A percentile compares a stretch with the other conserved stretches of the same genome.
These are phyloP conservation scores for Neoboletus brunneissimus DNA, from an alignment of 768 basidiomycete species.

Conservation along the genomic window DNA sequence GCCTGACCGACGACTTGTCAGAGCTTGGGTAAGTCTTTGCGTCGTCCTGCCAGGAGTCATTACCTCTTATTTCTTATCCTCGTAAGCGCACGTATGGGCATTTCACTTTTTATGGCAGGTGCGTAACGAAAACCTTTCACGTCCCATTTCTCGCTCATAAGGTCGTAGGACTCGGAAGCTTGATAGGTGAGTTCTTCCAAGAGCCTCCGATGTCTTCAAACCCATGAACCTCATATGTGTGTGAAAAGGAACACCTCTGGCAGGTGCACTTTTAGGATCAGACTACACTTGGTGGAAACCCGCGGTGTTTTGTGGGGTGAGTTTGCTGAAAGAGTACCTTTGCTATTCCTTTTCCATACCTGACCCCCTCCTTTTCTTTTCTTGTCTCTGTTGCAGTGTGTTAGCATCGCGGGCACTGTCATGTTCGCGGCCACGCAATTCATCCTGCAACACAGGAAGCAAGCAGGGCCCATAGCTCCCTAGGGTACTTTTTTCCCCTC, in stretches of 20 bases:
- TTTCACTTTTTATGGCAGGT: constrained; percentile 49
- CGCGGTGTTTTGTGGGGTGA: constrained; percentile 47
- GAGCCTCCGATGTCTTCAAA: not conserved
- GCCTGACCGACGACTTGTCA: constrained; percentile 40
- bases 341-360: not conserved
- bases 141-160: not conserved
- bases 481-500: not conserved
- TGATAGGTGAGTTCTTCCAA: constrained; percentile 14
- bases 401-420: constrained; percentile 16
- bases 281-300: constrained; percentile 56
- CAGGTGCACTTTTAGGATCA: constrained; percentile 52
- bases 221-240: constrained; percentile 22
- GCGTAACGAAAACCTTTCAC: constrained; percentile 4
- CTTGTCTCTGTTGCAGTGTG: constrained; percentile 10
- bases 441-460: not conserved
- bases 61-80: constrained; percentile 14
- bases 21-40: constrained; percentile 46
- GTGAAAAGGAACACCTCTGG: constrained; percentile 48
- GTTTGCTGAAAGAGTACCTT: not conserved
- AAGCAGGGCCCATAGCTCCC: not conserved
- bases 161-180: constrained; percentile 23
- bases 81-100: constrained; percentile 40
- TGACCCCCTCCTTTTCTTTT: no score
- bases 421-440: constrained; percentile 12
- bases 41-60: not conserved